Conservation (phyloP, 805 yeast genomes). For the Sugiyamaella valdiviana region DNA sequence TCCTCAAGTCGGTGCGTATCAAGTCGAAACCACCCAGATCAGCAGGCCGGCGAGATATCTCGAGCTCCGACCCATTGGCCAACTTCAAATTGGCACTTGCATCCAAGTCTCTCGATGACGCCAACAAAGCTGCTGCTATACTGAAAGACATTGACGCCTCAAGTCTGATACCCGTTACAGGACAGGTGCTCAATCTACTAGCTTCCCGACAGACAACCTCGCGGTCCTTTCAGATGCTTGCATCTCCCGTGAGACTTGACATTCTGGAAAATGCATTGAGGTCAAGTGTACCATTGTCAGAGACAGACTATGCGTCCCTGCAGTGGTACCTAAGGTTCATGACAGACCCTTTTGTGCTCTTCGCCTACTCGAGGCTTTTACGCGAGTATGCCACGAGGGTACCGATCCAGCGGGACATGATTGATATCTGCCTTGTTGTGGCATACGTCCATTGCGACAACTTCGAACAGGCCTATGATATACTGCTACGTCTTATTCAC, state of each 20-base stretch:
- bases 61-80: background rate
- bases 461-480: slow-evolving; percentile 2
- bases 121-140: background rate
- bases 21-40: background rate
- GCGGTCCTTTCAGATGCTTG: background rate
- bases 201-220: background rate
- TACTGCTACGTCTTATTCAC: background rate
- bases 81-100: background rate
- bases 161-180: background rate
- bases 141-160: background rate
- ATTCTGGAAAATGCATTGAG: background rate
- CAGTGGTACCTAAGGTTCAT: slow-evolving; percentile 10
- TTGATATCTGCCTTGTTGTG: background rate
- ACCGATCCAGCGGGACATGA: background rate
- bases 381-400: background rate
- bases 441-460: slow-evolving; percentile 1
- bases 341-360: slow-evolving; percentile 9
- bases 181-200: background rate
- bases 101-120: background rate
- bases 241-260: background rate
- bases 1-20: background rate
- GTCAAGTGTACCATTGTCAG: background rate
- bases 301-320: background rate
- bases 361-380: slow-evolving; percentile 1
- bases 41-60: background rate